Base-by-base conservation (phyloP, 2,329 filamentous ascomycete genomes). In the Beauveria bassiana region DNA sequence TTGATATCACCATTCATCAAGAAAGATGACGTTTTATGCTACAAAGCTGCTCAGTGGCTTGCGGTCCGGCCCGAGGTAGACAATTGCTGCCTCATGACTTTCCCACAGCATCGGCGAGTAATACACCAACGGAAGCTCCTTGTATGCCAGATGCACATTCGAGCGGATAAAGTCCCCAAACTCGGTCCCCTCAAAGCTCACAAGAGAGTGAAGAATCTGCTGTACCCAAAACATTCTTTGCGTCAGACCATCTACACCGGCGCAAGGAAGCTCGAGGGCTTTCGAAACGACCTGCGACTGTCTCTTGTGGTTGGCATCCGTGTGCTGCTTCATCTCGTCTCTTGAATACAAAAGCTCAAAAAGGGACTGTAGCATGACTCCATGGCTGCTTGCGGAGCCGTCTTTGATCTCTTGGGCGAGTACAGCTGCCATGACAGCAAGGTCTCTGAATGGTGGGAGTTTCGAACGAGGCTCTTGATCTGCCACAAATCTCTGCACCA, bases 191-290 rank as follows among this genome's bases (percentile, higher is more conserved):
- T 40, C 3, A 40, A 59, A 12, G 12, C 26, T 61, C 42, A 18
- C 64, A 54, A 57, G 69, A 14, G 42, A 64, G 2, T 64, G 47
- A 10, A 70, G 64, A 0, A 69, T 63, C 38, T 70, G 65, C 58
- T 67, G 69, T 0, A 67, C 66, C 71, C 71, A 72, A 22, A 73
- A 72, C 59, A 67, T 65, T 16, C 65, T 63, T 50, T 68, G 66
- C 0, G 70, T 71, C 12, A 65, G 54, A 0, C 68, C 68, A 1
- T 66, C n/a, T 6, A 56, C 43, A 0, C 45, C 9, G 4, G 55
- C 20, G 9, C 55, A 58, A 2, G 65, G 58, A 3, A 70, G 42
- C 24, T 69, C 67, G 49, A 69, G 4, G 0, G 65, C 67, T 7
- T 50, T 24, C 12, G 22, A 34, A 28, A 58, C 31, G 5, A 20